phyloP scores from a whole-genome alignment of 1,284 basidiomycete genomes.

The Xerocomus tenax region DNA sequence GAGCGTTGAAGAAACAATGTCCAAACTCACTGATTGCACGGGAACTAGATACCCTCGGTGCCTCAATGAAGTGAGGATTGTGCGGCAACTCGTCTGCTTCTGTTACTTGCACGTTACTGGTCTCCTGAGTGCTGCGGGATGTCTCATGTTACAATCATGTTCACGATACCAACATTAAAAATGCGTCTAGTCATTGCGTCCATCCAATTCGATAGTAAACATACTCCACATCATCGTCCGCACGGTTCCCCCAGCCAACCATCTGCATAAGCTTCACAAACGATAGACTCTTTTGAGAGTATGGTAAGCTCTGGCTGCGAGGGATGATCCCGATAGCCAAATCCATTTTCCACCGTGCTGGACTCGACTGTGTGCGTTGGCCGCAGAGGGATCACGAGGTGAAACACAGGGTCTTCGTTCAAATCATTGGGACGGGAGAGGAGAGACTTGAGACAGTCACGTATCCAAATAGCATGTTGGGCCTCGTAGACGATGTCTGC shows the following conservation, averaged over 20 bases:
- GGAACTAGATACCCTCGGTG: slow-evolving; percentile 65
- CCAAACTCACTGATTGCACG: slow-evolving; percentile 72
- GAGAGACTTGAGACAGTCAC: slow-evolving; percentile 44
- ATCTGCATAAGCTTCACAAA: slow-evolving; percentile 43
- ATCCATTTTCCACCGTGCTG: slow-evolving; percentile 48
- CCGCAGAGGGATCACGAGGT: slow-evolving; percentile 69
- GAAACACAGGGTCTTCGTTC: slow-evolving; percentile 39
- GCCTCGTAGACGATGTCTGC: slow-evolving; percentile 73
- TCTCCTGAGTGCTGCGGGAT: not conserved
- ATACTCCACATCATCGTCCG: slow-evolving; percentile 50
- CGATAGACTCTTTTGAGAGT: slow-evolving; percentile 43
- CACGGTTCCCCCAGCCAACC: slow-evolving; percentile 13
- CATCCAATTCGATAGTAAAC: slow-evolving; percentile 61
- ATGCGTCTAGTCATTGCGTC: slow-evolving; percentile 21
- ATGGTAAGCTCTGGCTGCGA: slow-evolving; percentile 34
- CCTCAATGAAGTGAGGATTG: slow-evolving; percentile 53
- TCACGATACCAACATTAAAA: not conserved
- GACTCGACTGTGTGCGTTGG: slow-evolving; percentile 56
- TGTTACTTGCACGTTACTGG: too few species aligned
- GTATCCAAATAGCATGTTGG: slow-evolving; percentile 61
- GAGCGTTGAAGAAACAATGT: slow-evolving; percentile 59
- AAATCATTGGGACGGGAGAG: slow-evolving; percentile 39
- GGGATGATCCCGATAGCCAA: slow-evolving; percentile 27
- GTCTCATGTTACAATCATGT: not conserved
- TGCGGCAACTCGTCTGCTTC: not conserved